phyloP scores from a whole-genome alignment of 805 yeast species.

The Suhomyces sp. region DNA sequence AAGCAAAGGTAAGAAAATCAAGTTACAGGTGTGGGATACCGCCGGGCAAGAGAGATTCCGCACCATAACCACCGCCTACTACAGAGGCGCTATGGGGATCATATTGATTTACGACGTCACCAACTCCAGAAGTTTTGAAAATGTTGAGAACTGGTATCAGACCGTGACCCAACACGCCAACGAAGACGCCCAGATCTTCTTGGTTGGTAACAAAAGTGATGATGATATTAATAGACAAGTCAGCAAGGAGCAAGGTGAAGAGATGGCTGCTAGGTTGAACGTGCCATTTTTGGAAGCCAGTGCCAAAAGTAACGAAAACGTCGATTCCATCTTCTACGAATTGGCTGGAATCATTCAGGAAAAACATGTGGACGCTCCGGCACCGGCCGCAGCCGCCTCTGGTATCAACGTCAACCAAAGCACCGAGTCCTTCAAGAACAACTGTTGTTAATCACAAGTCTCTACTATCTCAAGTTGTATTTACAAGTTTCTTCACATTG shows the following conservation, averaged over 20 bases:
- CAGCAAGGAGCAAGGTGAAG: constrained; percentile 85
- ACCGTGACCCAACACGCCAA: constrained; percentile 96
- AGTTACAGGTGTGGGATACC: constrained; percentile 95
- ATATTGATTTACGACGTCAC: constrained; percentile 81
- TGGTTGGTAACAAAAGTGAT: constrained; percentile 96
- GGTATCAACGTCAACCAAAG: constrained; percentile 42
- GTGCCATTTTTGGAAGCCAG: constrained; percentile 93
- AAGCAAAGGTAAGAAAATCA: constrained; percentile 86
- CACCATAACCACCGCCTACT: constrained; percentile 90
- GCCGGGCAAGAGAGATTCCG: constrained; percentile 97
- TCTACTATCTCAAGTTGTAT: neutral
- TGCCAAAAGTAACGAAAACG: constrained; percentile 91
- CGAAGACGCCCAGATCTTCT: constrained; percentile 89
- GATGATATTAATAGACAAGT: constrained; percentile 86
- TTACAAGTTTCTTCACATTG: neutral
- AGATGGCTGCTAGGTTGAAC: constrained; percentile 79
- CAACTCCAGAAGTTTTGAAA: constrained; percentile 87
- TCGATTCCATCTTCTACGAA: constrained; percentile 86
- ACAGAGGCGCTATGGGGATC: constrained; percentile 88
- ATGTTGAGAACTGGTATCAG: constrained; percentile 91
- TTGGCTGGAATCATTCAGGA: constrained; percentile 85
- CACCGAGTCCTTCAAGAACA: constrained; percentile 26
- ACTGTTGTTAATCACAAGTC: constrained; percentile 33
- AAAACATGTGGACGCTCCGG: constrained; percentile 49
- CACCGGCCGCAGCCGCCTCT: constrained; percentile 22